Evolutionary conservation across 768 basidiomycete genomes (phyloP).

Genomic region (Trametes punicea): DNA sequence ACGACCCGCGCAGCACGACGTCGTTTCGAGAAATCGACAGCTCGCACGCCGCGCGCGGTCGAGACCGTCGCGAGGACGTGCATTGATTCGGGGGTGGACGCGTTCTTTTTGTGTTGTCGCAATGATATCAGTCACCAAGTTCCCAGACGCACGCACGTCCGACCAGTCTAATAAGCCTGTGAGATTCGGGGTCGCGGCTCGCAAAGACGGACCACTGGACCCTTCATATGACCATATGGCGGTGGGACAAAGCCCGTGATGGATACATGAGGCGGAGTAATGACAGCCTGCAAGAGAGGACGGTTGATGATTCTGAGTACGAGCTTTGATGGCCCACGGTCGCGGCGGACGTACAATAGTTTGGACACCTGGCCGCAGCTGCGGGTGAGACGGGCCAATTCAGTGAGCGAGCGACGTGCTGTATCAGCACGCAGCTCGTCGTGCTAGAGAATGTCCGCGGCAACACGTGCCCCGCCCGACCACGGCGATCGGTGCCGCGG

Average conservation of each 20-base stretch:
- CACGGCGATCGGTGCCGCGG: neutral
- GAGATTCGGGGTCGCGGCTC: neutral
- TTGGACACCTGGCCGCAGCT: neutral
- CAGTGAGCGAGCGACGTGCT: no score
- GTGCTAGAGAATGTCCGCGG: conserved; percentile 11
- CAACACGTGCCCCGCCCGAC: conserved; percentile 4
- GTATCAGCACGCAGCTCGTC: neutral
- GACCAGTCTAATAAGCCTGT: neutral
- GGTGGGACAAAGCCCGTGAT: neutral
- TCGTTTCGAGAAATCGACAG: no score
- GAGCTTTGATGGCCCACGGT: no score
- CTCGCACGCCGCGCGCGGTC: neutral
- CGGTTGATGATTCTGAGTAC: no score
- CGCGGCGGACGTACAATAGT: neutral
- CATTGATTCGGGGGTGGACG: neutral
- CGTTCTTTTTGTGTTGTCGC: neutral
- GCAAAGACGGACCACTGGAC: neutral
- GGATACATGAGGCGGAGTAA: neutral
- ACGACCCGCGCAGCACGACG: no score
- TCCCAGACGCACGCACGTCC: neutral
- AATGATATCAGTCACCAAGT: no score
- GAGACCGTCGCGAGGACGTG: neutral
- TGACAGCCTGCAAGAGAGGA: no score
- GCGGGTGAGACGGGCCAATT: no score
- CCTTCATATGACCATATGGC: neutral